phyloP scores from a whole-genome alignment of 306 rosid species.

The Dicorynia guianensis region DNA sequence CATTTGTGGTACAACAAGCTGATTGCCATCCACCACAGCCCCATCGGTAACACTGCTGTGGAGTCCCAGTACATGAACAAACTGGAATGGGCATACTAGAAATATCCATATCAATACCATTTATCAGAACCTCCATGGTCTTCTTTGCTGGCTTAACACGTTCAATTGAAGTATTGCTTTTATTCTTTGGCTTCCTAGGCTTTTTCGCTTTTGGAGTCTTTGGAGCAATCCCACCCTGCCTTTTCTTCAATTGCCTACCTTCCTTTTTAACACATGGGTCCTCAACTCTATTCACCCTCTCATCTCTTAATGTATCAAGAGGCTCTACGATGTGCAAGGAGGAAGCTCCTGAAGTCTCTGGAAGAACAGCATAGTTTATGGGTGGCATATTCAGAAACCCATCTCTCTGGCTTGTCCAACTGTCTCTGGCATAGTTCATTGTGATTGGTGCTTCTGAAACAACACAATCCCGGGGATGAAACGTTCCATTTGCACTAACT shows the following conservation, averaged over 20 bases:
- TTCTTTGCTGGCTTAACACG: conserved; percentile 73
- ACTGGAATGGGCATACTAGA: conserved; percentile 91
- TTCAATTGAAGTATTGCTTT: conserved; percentile 55
- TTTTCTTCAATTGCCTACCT: conserved; percentile 66
- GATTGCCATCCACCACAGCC: conserved; percentile 99
- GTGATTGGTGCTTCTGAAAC: conserved; percentile 64
- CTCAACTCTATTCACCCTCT: conserved; percentile 61
- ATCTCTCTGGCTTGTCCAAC: conserved; percentile 78
- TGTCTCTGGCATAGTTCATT: conserved; percentile 72
- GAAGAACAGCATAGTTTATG: conserved; percentile 62
- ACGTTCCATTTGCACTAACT: conserved; percentile 63
- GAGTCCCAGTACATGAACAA: conserved; percentile 88
- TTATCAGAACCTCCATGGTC: conserved; percentile 80
- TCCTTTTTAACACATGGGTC: conserved; percentile 69
- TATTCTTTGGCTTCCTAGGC: conserved; percentile 77
- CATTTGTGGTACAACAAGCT: conserved; percentile 92
- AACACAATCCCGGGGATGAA: conserved; percentile 69
- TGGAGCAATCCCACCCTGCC: conserved; percentile 59
- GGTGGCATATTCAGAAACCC: conserved; percentile 77
- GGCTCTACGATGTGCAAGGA: conserved; percentile 68
- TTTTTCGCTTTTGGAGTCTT: conserved; percentile 75
- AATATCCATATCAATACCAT: conserved; percentile 89
- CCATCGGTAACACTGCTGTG: conserved; percentile 96
- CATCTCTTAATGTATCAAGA: conserved; percentile 63
- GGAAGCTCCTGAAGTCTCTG: conserved; percentile 74